Evolutionary conservation across 2,329 filamentous ascomycete species (phyloP).

Genomic region (Gaeumannomyces tritici): DNA sequence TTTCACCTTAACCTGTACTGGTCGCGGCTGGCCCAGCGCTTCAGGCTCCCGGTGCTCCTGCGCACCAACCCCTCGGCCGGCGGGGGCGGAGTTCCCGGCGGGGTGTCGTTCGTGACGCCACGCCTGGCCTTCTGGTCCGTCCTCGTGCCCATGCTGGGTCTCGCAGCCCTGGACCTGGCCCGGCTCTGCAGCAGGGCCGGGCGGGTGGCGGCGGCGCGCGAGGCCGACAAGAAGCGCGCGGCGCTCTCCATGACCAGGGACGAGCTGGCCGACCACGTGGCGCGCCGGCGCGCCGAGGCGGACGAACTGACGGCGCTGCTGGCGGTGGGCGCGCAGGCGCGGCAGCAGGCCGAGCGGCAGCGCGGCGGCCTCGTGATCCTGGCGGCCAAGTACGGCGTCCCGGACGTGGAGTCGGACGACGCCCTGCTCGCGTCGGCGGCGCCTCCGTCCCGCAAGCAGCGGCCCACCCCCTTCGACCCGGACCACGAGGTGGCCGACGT

Average conservation of each 20-base stretch:
- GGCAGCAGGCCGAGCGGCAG: conserved; percentile 24
- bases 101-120: conserved; percentile 9
- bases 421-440: background rate
- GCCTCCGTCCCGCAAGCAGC: background rate
- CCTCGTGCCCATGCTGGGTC: conserved; percentile 27
- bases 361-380: conserved; percentile 35
- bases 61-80: conserved; percentile 16
- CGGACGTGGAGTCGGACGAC: conserved; percentile 9
- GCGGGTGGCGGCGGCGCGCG: background rate
- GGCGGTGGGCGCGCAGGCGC: conserved; percentile 25
- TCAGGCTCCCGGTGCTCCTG: conserved; percentile 33
- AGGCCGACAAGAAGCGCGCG: conserved; percentile 6
- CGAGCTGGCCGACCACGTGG: conserved; percentile 10
- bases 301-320: conserved; percentile 34
- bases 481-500: conserved; percentile 38
- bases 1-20: conserved; percentile 37
- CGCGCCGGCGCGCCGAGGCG: conserved; percentile 29
- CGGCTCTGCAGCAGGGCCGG: conserved; percentile 6
- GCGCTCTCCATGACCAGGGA: conserved; percentile 10
- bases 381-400: conserved; percentile 36
- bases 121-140: conserved; percentile 27
- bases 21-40: conserved; percentile 33
- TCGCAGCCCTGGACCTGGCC: conserved; percentile 25
- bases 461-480: conserved; percentile 13
- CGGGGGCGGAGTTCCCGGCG: background rate